These are phyloP conservation scores for Cercospora citrullina DNA, from an alignment of 2,329 filamentous ascomycete species.

Conservation along the genomic window DNA sequence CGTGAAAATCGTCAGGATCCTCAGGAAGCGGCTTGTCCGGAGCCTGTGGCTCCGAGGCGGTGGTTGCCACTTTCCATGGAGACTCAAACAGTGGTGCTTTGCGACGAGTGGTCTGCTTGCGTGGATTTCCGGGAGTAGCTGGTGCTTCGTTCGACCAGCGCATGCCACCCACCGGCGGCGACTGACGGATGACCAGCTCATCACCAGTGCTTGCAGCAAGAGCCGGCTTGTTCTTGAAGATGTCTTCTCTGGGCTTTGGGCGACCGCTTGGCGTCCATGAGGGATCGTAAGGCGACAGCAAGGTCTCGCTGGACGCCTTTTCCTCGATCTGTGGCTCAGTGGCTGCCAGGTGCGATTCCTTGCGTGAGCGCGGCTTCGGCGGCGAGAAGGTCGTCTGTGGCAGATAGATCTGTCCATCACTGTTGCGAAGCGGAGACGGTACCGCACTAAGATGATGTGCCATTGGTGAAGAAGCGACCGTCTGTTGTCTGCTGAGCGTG, in stretches of 20 bases:
- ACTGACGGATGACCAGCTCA: slow-evolving; percentile 16
- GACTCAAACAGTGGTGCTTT: neutral
- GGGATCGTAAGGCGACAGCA: slow-evolving; percentile 14
- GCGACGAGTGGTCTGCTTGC: slow-evolving; percentile 8
- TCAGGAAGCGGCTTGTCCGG: slow-evolving; percentile 5
- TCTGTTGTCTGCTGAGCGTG: neutral
- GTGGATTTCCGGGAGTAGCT: slow-evolving; percentile 10
- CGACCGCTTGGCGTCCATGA: slow-evolving; percentile 17
- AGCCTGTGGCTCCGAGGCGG: neutral
- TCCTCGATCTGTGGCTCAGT: slow-evolving; percentile 9
- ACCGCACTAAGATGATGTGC: slow-evolving; percentile 32
- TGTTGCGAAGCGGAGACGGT: slow-evolving; percentile 33
- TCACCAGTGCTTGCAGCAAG: neutral
- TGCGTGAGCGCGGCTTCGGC: slow-evolving; percentile 10
- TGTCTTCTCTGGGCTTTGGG: slow-evolving; percentile 16
- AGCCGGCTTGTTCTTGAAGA: slow-evolving; percentile 24
- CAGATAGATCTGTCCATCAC: slow-evolving; percentile 13
- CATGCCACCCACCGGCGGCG: slow-evolving; percentile 12
- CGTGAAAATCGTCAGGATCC: slow-evolving; percentile 1
- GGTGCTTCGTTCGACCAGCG: slow-evolving; percentile 1
- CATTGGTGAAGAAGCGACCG: slow-evolving; percentile 19
- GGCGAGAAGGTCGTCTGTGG: slow-evolving; percentile 28
- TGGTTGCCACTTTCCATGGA: neutral
- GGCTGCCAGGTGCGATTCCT: slow-evolving; percentile 13
- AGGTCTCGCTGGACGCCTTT: slow-evolving; percentile 4